These are phyloP conservation scores for Scedosporium dehoogii DNA, from an alignment of 2,329 filamentous ascomycete species.

Conservation along the genomic window DNA sequence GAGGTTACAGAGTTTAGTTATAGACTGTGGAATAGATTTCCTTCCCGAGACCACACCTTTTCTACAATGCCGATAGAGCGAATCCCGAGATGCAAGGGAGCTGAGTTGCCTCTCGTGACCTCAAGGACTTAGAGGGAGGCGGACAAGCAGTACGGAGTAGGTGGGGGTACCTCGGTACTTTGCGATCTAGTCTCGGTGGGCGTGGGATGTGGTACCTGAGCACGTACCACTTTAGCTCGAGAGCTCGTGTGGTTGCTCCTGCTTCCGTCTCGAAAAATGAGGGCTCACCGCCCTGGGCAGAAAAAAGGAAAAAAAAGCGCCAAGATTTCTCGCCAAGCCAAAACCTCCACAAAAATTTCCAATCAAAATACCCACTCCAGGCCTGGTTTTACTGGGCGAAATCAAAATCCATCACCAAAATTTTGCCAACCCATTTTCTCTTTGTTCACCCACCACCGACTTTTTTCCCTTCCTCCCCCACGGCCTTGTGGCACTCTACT, in stretches of 20 bases:
- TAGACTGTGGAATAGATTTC: too few relatives aligned
- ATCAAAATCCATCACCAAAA: background rate
- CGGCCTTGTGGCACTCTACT: background rate
- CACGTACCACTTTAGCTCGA: background rate
- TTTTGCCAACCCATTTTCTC: slow-evolving; percentile 1
- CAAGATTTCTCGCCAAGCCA: slow-evolving; percentile 1
- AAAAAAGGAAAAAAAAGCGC: background rate
- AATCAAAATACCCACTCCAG: background rate
- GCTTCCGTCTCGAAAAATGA: background rate
- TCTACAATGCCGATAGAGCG: too few relatives aligned
- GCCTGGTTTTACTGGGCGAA: background rate
- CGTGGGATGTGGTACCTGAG: background rate
- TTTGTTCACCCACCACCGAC: background rate
- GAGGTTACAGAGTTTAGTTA: too few relatives aligned
- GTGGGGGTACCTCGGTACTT: too few relatives aligned
- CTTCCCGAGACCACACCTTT: too few relatives aligned
- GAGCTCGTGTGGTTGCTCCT: background rate
- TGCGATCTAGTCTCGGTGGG: too few relatives aligned
- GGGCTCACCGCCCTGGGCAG: background rate
- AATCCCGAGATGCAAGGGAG: too few relatives aligned
- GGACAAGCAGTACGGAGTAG: too few relatives aligned
- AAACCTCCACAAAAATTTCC: slow-evolving; percentile 7
- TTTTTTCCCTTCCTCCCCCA: background rate
- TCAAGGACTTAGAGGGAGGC: too few relatives aligned
- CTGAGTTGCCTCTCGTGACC: too few relatives aligned